phyloP scores from a whole-genome alignment of 2,329 filamentous ascomycete genomes.

The Colletotrichum kahawae region DNA sequence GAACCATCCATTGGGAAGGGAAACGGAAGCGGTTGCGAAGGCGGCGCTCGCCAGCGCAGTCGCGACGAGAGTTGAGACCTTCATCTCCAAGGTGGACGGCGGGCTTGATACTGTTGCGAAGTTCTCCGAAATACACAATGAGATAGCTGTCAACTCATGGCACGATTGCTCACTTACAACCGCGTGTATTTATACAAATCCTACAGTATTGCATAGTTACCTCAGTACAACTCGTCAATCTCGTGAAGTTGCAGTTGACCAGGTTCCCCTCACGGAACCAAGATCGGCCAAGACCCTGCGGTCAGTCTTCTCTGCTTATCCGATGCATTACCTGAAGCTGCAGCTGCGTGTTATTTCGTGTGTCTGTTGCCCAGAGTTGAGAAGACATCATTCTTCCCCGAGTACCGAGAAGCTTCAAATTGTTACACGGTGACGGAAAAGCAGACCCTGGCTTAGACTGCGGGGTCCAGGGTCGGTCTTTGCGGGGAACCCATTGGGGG shows the following conservation, averaged over 20 bases:
- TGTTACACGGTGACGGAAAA: slow-evolving; percentile 6
- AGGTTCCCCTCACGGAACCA: slow-evolving; percentile 14
- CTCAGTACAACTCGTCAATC: not conserved
- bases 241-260: not conserved
- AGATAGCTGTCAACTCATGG: not conserved
- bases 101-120: not conserved
- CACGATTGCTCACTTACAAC: not conserved
- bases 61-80: not conserved
- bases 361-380: not conserved
- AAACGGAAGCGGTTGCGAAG: slow-evolving; percentile 3
- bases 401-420: not conserved
- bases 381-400: not conserved
- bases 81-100: not conserved
- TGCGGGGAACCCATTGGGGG: not conserved
- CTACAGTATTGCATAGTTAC: not conserved
- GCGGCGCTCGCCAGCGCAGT: not conserved
- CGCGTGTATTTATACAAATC: not conserved
- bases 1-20: slow-evolving; percentile 20
- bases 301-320: not conserved
- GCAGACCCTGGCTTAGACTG: not conserved
- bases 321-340: not conserved
- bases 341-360: not conserved
- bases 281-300: not conserved
- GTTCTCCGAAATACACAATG: not conserved
- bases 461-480: not conserved